Base-by-base conservation (phyloP, 495 filamentous ascomycete genomes). In the Wilcoxina mikolae region DNA sequence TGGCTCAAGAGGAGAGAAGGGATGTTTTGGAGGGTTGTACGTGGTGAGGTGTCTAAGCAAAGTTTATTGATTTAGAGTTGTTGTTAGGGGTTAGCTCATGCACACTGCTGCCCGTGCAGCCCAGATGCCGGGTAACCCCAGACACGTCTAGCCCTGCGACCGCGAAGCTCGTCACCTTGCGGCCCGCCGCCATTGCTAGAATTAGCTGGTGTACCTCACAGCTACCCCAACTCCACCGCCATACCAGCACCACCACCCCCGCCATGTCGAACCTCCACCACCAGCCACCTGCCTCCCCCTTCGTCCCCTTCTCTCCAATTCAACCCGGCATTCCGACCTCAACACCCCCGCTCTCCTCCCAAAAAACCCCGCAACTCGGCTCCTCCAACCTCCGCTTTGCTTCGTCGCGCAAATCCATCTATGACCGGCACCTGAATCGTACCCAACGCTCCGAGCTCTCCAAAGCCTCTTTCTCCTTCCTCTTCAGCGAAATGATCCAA, bases 371-470 rank as follows among this genome's bases (percentile, higher is more conserved):
- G 46, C 47, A 59, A 25, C 31, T 55, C n/a, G 26, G 54, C 24
- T 61, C 61, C 15, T 68, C 78, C 7, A 86, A 84, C n/a, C 83
- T 98, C 47, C 84, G 88, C 56, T 86, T 94, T 61, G 88, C 91
- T n/a, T 84, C 85, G 24, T 91, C 83, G 66, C 85, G 85, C 70
- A 95, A 95, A 70, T 95, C 88, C 47, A 95, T 99, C 70, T 99
- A 96, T 70, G 87, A 96, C 75, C 79, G 93, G 52, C 85, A 94
- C 56, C 74, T 96, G 44, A 94, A 94, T 68, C 83, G 91, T 51
- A 85, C 78, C 64, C 83, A 83, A 64, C 85, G 82, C 57, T 75
- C 84, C 25, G 88, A 96, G 72, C 76, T 91, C 56, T 93, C 86
- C 68, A 83, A 91, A 53, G 80, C 93, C 0, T 85, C 84, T 68